A percentile compares a stretch with the other conserved stretches of the same genome.
Evolutionary conservation across 768 basidiomycete species (phyloP).

Genomic region (Hygrocybe coccinea): DNA sequence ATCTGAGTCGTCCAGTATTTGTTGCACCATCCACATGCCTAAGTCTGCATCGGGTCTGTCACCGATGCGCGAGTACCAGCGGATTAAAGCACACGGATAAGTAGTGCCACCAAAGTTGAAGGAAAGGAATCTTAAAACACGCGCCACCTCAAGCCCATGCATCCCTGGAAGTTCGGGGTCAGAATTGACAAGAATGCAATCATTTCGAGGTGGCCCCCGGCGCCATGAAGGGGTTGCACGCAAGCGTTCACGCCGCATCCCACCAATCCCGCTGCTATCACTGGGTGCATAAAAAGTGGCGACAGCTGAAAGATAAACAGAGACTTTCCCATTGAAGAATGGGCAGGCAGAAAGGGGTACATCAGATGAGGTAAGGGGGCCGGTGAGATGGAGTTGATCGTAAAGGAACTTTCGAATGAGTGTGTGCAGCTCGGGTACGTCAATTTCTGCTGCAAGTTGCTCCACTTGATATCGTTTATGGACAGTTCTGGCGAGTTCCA

Average conservation of each 20-base stretch:
- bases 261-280: slow-evolving; percentile 20
- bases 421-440: slow-evolving; percentile 16
- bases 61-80: slow-evolving; percentile 6
- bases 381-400: slow-evolving; percentile 3
- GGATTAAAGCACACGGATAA: slow-evolving; percentile 12
- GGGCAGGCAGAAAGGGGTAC: background rate
- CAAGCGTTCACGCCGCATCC: slow-evolving; percentile 28
- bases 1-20: slow-evolving; percentile 9
- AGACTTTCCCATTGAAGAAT: background rate
- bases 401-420: slow-evolving; percentile 26
- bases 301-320: slow-evolving; percentile 12
- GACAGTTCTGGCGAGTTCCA: slow-evolving; percentile 2
- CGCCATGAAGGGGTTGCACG: slow-evolving; percentile 9
- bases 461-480: background rate
- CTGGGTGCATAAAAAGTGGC: slow-evolving; percentile 25
- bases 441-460: background rate
- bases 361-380: background rate
- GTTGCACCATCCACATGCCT: slow-evolving; percentile 17
- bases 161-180: slow-evolving; percentile 17
- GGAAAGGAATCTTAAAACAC: slow-evolving; percentile 26
- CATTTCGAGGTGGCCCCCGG: slow-evolving; percentile 10
- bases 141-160: slow-evolving; percentile 23
- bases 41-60: slow-evolving; percentile 11
- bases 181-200: slow-evolving; percentile 23
- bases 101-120: background rate